phyloP scores from a whole-genome alignment of 768 basidiomycete genomes.

The Cytidiella melzeri region DNA sequence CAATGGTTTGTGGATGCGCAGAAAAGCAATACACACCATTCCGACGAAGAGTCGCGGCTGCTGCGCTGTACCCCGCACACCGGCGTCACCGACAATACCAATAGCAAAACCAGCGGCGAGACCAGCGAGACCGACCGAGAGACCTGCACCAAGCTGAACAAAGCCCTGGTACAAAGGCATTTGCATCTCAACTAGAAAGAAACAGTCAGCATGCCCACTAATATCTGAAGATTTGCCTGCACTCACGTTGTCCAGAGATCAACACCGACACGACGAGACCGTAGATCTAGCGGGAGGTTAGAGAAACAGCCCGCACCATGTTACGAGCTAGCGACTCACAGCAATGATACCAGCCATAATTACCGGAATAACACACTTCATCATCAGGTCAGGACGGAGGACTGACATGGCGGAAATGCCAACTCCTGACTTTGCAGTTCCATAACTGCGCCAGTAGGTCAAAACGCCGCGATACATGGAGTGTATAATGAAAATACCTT shows the following conservation, averaged over 20 bases:
- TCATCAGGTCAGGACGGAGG: conserved; percentile 93
- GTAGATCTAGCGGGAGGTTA: conserved; percentile 59
- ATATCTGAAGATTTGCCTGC: neutral
- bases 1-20: no score
- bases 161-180: conserved; percentile 95
- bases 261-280: conserved; percentile 99
- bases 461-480: neutral
- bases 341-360: conserved; percentile 99
- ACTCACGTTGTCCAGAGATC: conserved; percentile 82
- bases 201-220: neutral
- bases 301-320: no score
- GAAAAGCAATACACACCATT: conserved; percentile 53
- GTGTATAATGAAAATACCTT: conserved; percentile 45
- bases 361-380: conserved; percentile 95
- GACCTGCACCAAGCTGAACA: conserved; percentile 89
- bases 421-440: conserved; percentile 98
- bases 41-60: conserved; percentile 92
- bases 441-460: conserved; percentile 58
- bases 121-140: conserved; percentile 90
- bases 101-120: conserved; percentile 96
- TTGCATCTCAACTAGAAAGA: conserved; percentile 47
- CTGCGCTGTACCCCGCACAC: conserved; percentile 96
- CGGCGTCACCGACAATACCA: conserved; percentile 98
- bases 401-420: conserved; percentile 98
- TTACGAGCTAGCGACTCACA: conserved; percentile 47